A percentile compares a stretch with the other conserved stretches of the same genome.
Conservation (phyloP, 2,329 filamentous ascomycete genomes). For the Cercospora sp. region DNA sequence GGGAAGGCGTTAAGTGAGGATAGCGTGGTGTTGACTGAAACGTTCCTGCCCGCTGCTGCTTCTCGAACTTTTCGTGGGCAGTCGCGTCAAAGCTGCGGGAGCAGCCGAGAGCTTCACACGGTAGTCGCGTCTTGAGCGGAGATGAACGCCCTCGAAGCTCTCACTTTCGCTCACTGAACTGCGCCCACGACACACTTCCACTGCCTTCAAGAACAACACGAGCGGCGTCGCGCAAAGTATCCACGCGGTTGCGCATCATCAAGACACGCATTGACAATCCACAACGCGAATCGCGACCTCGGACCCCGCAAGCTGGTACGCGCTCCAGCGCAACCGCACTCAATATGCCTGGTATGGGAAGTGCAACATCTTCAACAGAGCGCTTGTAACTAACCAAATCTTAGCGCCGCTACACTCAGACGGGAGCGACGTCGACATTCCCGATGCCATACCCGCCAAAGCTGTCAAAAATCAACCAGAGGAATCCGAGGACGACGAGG, state of each 20-base stretch:
- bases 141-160: background rate
- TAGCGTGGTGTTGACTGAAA: background rate
- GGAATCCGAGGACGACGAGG: constrained; percentile 45
- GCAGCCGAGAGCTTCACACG: constrained; percentile 10
- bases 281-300: background rate
- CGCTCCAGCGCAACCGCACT: background rate
- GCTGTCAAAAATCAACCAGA: constrained; percentile 28
- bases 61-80: constrained; percentile 18
- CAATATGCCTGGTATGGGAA: constrained; percentile 9
- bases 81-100: constrained; percentile 1
- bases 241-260: background rate
- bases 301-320: background rate
- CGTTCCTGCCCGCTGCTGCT: constrained; percentile 3
- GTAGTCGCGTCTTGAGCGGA: constrained; percentile 1
- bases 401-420: constrained; percentile 45
- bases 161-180: background rate
- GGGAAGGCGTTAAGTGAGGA: background rate
- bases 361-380: background rate
- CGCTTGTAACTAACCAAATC: background rate
- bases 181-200: background rate
- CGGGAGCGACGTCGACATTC: constrained; percentile 34
- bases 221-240: background rate
- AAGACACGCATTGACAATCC: background rate
- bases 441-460: constrained; percentile 35
- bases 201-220: background rate